phyloP scores from a whole-genome alignment of 2,329 filamentous ascomycete genomes.

The Waltergamsia citrina region DNA sequence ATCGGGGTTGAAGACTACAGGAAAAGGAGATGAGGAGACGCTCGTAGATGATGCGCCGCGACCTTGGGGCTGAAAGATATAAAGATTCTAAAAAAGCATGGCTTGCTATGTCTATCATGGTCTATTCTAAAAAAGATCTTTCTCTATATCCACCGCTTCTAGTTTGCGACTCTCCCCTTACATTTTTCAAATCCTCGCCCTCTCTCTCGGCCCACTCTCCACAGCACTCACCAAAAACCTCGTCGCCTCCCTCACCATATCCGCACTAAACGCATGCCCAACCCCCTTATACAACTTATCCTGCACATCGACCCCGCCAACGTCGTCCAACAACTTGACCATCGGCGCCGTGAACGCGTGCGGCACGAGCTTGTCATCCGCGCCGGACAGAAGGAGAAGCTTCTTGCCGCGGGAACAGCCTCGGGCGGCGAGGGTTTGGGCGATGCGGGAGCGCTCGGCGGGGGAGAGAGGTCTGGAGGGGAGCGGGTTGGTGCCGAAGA shows the following conservation, averaged over 20 bases:
- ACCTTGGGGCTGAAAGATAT: too few species aligned
- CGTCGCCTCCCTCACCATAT: conserved; percentile 59
- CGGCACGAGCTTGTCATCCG: conserved; percentile 63
- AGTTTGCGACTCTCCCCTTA: too few species aligned
- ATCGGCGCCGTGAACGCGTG: conserved; percentile 53
- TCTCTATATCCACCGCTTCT: too few species aligned
- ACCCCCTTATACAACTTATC: conserved; percentile 60
- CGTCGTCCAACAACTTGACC: conserved; percentile 49
- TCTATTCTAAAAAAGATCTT: too few species aligned
- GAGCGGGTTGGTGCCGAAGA: conserved; percentile 46
- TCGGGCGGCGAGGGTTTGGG: conserved; percentile 32
- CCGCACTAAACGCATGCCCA: conserved; percentile 58
- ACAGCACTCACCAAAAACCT: conserved; percentile 48
- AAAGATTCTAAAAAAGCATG: too few species aligned
- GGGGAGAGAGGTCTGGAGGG: conserved; percentile 18
- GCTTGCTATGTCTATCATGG: too few species aligned
- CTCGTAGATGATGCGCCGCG: conserved; percentile 26
- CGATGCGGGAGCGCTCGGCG: conserved; percentile 32
- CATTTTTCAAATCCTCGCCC: conserved; percentile 23
- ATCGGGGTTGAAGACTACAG: conserved; percentile 27
- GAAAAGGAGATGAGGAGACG: conserved; percentile 23
- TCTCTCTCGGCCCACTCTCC: conserved; percentile 14
- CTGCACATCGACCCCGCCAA: conserved; percentile 47
- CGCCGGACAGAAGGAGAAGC: conserved; percentile 56
- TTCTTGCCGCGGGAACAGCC: conserved; percentile 46